Evolutionary conservation across 2,329 filamentous ascomycete genomes (phyloP).

Genomic region (Trichoderma guizhouense): DNA sequence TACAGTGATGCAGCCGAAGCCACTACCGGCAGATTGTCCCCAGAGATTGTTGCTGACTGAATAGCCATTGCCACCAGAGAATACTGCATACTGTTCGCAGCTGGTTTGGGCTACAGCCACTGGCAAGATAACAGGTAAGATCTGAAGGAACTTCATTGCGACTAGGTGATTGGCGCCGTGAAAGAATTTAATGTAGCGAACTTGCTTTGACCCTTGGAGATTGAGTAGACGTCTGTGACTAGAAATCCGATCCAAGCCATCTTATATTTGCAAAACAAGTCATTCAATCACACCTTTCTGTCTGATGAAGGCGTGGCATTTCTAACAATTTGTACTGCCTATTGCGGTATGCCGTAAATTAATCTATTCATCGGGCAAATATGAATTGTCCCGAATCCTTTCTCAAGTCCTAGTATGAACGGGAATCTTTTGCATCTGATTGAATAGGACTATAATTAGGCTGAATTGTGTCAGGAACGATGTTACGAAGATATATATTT

Average conservation of each 20-base stretch:
- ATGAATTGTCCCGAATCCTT: background rate
- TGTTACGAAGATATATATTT: background rate
- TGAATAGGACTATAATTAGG: background rate
- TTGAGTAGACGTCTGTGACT: background rate
- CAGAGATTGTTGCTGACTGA: constrained; percentile 6
- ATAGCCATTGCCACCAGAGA: background rate
- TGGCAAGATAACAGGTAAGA: background rate
- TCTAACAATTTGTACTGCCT: background rate
- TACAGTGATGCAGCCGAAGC: background rate
- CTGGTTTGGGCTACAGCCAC: constrained; percentile 1
- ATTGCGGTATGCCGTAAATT: background rate
- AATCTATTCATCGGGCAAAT: background rate
- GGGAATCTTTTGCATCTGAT: background rate
- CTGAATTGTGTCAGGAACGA: background rate
- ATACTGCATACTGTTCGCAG: background rate
- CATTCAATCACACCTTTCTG: background rate
- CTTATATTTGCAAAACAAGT: background rate
- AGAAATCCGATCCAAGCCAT: background rate
- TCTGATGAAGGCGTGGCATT: background rate
- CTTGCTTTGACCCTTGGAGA: background rate
- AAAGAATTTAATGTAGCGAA: background rate
- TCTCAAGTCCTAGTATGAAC: background rate
- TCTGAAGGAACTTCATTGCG: background rate
- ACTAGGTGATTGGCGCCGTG: too few species aligned
- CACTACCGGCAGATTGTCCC: background rate